Evolutionary conservation across 2,329 filamentous ascomycete species (phyloP), one percentile per base, ranked within the genome.

Genomic region (Niveomyces coronatus): DNA sequence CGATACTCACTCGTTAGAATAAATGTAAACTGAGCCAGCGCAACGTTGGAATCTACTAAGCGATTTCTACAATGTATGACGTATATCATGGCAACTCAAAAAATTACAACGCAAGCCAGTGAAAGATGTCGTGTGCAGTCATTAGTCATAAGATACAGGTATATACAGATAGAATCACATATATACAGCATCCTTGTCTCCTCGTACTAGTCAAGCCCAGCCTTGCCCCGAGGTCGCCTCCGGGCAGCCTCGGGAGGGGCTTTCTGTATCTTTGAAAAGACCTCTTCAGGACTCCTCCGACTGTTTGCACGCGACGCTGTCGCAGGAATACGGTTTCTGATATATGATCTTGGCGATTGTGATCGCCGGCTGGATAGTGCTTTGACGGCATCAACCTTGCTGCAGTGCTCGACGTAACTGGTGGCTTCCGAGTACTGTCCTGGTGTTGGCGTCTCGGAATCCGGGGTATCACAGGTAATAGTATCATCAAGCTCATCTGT

Each of bases 231-330:
- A 1, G 58, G 55, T 50, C 64, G 62, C 42, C 56, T 60, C 49
- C 65, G 58, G 37, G 49, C 45, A 18, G 54, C 45, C 44, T 70
- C 66, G 40, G 61, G 51, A 42, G 54, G 51, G 38, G 62, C 51
- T 49, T 74, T 74, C 44, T 67, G 66, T 46, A 74, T 61, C 45
- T 64, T 67, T 39, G 65, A 64, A 27, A 61, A 44, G 40, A 57
- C 51, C 50, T 67, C 61, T 33, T 68, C 67, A 22, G 64, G 67
- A 55, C 64, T 67, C 45, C 65, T 63, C 47, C 65, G 57, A 41
- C 60, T 56, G 33, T 58, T 51, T 37, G 45, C 49, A 15, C 41
- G 31, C 14, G 39, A 42, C 22, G 38, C 41, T 40, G 46, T 47
- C 42, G 50, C 45, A 40, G 48, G 45, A 42, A 46, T 48, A 48